Conservation (phyloP, 2,329 filamentous ascomycete species). For the Botrytis aclada region DNA sequence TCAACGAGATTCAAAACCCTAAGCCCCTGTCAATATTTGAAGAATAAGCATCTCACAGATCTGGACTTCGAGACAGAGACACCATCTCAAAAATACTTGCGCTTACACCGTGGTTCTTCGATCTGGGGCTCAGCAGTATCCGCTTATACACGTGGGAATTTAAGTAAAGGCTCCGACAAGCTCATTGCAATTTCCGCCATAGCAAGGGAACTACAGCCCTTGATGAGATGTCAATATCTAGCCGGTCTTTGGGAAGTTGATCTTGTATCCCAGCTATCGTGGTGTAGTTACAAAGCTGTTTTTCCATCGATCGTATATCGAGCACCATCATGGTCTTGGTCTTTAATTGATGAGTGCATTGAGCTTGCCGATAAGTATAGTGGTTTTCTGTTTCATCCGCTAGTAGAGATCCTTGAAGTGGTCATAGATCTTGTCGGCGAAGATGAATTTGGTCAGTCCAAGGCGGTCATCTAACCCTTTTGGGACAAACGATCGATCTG, state of each 20-base stretch:
- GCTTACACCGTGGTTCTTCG: accelerated
- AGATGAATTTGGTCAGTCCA: neutral
- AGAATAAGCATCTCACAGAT: neutral
- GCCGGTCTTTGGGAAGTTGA: neutral
- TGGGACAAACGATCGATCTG: neutral
- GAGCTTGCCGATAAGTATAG: too few relatives aligned
- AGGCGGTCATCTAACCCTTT: neutral
- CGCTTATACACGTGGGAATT: accelerated
- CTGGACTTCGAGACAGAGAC: accelerated
- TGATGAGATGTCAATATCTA: neutral
- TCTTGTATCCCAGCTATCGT: neutral
- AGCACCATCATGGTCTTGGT: neutral
- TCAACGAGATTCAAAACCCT: accelerated
- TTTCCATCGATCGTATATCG: neutral
- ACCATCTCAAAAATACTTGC: accelerated
- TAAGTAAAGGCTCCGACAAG: neutral
- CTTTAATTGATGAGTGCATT: neutral
- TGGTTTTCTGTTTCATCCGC: accelerated
- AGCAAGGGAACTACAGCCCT: neutral
- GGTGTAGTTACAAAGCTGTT: accelerated
- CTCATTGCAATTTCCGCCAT: neutral
- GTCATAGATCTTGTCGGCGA: neutral
- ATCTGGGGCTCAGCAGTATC: accelerated
- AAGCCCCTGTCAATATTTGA: accelerated
- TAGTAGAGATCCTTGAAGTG: neutral